Evolutionary conservation across 306 rosid genomes (phyloP), one percentile per base, ranked within the genome.

Genomic region (Canavalia gladiata): DNA sequence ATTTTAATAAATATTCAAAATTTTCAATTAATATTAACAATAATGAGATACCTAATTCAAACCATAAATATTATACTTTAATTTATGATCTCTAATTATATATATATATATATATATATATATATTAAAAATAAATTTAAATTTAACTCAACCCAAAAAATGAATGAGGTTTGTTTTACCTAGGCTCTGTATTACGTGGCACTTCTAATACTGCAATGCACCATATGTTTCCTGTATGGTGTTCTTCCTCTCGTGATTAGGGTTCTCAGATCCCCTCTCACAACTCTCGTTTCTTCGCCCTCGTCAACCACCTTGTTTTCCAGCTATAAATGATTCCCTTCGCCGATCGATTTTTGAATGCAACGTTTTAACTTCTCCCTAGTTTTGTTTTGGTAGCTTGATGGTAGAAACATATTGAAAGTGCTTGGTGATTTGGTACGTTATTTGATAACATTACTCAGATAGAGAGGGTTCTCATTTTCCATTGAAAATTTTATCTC

Each of bases 381-480:
- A 5, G 47, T 57, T 82, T 39, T 66, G 41, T 58, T 59, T 58
- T 3, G 37, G 37, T 62, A 54, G 10, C 25, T 51, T 56, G 12
- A 31, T 18, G 41, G 6, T 55, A 59, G 25, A 37, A 13, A 8
- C 5, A 28, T 30, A 54, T 58, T 70, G 25, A 7, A 47, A 5
- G 46, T 37, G 7, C 64, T 57, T 9, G 28, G 7, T 18, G 41
- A 58, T 76, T 82, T 34, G 82, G 86, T 83, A 71, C 56, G 54
- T 66, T 42, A 46, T 43, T 35, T 52, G 2, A 5, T 50, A 8
- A 57, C 46, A 18, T 68, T 49, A 10, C 70, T 69, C 13, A 33
- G 60, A 43, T 37, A 2, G 49, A 47, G 13, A 12, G 8, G 4
- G 41, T 60, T 69, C 63, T 34, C 33, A 33, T 54, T 78, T 64